These are phyloP conservation scores for Nemania bipapillata DNA, from an alignment of 2,329 filamentous ascomycete genomes.

Conservation along the genomic window DNA sequence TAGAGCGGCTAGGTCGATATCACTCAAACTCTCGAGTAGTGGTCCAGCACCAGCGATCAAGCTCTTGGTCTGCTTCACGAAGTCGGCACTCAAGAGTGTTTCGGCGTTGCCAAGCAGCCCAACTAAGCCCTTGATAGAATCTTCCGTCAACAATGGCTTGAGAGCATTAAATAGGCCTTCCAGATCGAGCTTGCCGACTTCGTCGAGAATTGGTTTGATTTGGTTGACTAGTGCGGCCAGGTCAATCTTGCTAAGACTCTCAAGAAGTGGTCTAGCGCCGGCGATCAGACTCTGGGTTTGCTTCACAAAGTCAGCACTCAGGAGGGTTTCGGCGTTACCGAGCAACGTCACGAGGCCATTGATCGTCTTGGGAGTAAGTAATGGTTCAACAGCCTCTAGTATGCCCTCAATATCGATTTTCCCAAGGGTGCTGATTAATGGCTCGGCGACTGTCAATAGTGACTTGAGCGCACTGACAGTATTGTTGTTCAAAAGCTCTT, in stretches of 20 bases:
- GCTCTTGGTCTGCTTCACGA: conserved; percentile 44
- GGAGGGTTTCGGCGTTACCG: conserved; percentile 53
- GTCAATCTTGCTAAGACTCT: conserved; percentile 51
- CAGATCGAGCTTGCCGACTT: conserved; percentile 52
- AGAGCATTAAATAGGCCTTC: conserved; percentile 51
- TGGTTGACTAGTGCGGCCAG: conserved; percentile 45
- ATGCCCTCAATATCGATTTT: conserved; percentile 52
- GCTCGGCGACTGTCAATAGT: conserved; percentile 48
- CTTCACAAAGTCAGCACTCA: conserved; percentile 50
- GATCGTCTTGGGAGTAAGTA: conserved; percentile 49
- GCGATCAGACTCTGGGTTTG: conserved; percentile 43
- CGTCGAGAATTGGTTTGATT: conserved; percentile 30
- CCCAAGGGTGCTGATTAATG: conserved; percentile 50
- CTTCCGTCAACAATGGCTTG: conserved; percentile 50
- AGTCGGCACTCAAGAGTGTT: conserved; percentile 51
- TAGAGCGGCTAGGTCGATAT: conserved; percentile 51
- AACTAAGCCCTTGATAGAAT: conserved; percentile 46
- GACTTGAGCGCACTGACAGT: conserved; percentile 47
- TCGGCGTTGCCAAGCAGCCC: conserved; percentile 54
- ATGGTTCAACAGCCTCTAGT: conserved; percentile 51
- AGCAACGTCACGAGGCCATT: conserved; percentile 51
- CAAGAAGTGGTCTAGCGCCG: conserved; percentile 49
- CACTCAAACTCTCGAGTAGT: conserved; percentile 48
- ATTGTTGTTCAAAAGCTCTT: conserved; percentile 46
- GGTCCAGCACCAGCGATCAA: conserved; percentile 47